Percentiles rank a stretch among this genome's conserved stretches.
Evolutionary conservation across 306 rosid genomes (phyloP).

Genomic region (Cercis canadensis): DNA sequence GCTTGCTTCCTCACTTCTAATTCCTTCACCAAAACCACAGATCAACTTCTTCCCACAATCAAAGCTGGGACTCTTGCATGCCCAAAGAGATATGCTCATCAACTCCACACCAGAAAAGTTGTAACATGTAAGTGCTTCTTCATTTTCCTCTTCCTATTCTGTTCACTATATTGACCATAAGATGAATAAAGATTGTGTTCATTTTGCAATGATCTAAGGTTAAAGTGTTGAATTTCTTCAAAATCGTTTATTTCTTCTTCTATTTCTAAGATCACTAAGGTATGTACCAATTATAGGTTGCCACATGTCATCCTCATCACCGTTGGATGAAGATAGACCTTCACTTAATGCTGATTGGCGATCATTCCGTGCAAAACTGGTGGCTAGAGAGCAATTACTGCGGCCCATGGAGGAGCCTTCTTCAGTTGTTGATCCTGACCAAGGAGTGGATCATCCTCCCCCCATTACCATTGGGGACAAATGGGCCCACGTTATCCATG

Average conservation of each 20-base stretch:
- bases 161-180: too few species aligned
- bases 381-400: slow-evolving; percentile 54
- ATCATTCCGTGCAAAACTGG: slow-evolving; percentile 82
- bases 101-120: slow-evolving; percentile 45
- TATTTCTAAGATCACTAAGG: too few species aligned
- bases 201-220: too few species aligned
- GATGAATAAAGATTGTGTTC: too few species aligned
- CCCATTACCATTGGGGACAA: slow-evolving; percentile 67
- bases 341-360: slow-evolving; percentile 68
- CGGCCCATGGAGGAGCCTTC: slow-evolving; percentile 39
- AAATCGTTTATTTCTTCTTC: too few species aligned
- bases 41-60: slow-evolving; percentile 39
- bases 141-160: slow-evolving; percentile 3
- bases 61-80: slow-evolving; percentile 24
- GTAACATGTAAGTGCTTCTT: slow-evolving; percentile 59
- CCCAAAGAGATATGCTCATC: slow-evolving; percentile 44
- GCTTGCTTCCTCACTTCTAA: slow-evolving; percentile 70
- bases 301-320: slow-evolving; percentile 48
- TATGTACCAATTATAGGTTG: slow-evolving; percentile 48
- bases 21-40: slow-evolving; percentile 56
- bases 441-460: slow-evolving; percentile 43
- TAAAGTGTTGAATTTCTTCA: too few species aligned
- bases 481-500: slow-evolving; percentile 86
- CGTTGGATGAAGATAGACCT: slow-evolving; percentile 48
- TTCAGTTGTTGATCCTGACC: slow-evolving; percentile 51